Base-by-base conservation (phyloP, 805 yeast species). In the Tetrapisispora fleetii region DNA sequence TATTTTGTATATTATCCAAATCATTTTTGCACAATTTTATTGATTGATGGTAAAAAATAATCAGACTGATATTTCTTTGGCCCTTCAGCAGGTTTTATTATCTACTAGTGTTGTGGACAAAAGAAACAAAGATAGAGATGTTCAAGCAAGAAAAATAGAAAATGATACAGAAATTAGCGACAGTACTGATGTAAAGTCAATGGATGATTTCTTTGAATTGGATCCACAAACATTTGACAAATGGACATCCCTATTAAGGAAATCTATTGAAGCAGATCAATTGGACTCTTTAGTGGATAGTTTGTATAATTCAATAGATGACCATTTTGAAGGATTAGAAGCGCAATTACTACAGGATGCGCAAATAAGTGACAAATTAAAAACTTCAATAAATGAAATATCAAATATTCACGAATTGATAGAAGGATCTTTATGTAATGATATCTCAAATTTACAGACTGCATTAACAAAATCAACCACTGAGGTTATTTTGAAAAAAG, bases 391-490 rank as follows among this genome's bases (percentile, higher is more conserved):
- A 3, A 76, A 74, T 40, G 77, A 78, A 36, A 79, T 91, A 43
- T 77, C 80, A 16, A 67, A 70, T 21, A 84, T 90, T 37, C 79
- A 84, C 35, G 58, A 67, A 17, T 72, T 74, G 28, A 78, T 95
- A 0, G 70, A 73, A 37, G 71, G 71, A 11, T 73, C 89, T 49
- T 47, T 64, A 18, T 75, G 79, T 43, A 62, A 67, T n/a, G 79
- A 77, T 48, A 69, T 87, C 19, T 63, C 67, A 44, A 72, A 71
- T 41, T 76, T 89, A n/a, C 80, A 79, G 50, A 69, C 69, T 36
- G 73, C 75, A 30, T 68, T 89, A 37, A 75, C 78, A 45, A 73
- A 74, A 51, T 79, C 95, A 1, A 91, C 95, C 1, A 67, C 70
- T 40, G 79, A 79, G 45, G 72, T 90, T 27, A 75, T 82, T 13